Evolutionary conservation across 208 protist species (phyloP), one percentile per base, ranked within the genome.

Genomic region (Wallacemonas sp.): DNA sequence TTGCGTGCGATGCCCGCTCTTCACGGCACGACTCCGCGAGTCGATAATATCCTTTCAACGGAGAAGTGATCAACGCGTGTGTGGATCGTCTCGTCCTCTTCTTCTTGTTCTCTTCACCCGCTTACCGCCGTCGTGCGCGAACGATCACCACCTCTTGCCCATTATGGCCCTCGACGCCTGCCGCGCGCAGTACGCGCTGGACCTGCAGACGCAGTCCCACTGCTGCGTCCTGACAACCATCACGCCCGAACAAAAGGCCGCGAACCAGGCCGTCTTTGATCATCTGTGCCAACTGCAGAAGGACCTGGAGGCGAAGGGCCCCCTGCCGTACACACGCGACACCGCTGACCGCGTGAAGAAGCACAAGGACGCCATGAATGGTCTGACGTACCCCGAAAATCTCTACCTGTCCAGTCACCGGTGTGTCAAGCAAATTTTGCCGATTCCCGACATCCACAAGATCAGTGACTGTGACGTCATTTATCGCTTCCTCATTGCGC

Each of bases 401-500:
- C 39, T 83, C 21, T 68, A 48, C 17, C 37, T 87, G 6, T 24
- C 21, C 0, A 53, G 69, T 32, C 70, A 66, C 12, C 76, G 61
- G 8, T 53, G 71, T 32, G 68, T 83, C 12, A 65, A 68, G 55
- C 67, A 86, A 41, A 63, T 87, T 8, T 27, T 87, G 39, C 81
- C 81, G 15, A 81, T 87, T 26, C 73, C 76, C 9, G 81, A 87
- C 38, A 64, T 87, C 17, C 76, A 87, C 70, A 79, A 87, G 53
- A 17, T 81, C 1, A 76, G 62, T 39, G 81, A 87, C 70, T 87
- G 81, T 52, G 81, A 87, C 30, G 45, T 60, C 8, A 87, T 87
- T 41, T 87, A 83, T 53, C 76, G 81, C 45, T 87, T 81, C 30
- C 66, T 87, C n/a, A 83, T 87, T 54, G 76, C 73, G 29, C 69